Percentiles rank a stretch among this genome's conserved stretches.
Conservation (phyloP, 2,329 filamentous ascomycete genomes). For the Furcasterigmium furcatum region DNA sequence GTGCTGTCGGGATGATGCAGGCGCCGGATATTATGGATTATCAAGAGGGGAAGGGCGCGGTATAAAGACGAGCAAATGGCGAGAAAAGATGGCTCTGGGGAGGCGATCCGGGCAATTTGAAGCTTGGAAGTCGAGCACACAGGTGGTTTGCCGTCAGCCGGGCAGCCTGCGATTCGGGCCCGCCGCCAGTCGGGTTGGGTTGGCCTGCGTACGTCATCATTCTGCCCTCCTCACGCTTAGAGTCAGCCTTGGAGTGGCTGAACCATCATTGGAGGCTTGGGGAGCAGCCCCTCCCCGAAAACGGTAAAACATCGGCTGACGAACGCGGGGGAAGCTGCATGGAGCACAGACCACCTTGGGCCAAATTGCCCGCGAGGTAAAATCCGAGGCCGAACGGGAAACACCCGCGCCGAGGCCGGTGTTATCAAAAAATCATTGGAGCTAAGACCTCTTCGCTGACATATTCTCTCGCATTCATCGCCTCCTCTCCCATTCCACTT, state of each 20-base stretch:
- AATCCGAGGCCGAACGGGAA: not conserved
- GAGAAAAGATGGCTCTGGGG: too few relatives aligned
- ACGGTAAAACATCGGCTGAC: not conserved
- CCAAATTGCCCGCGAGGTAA: too few relatives aligned
- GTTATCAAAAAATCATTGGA: not conserved
- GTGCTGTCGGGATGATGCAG: not conserved
- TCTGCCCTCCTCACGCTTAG: not conserved
- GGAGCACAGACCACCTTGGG: not conserved
- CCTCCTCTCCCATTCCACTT: slow-evolving; percentile 6
- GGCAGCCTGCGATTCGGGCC: too few relatives aligned
- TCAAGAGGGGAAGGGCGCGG: too few relatives aligned
- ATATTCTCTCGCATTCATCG: slow-evolving; percentile 23
- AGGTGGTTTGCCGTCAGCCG: too few relatives aligned
- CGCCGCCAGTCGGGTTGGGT: too few relatives aligned
- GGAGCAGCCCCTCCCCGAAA: not conserved
- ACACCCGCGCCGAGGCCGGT: not conserved
- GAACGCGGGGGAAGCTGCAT: not conserved
- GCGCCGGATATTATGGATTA: not conserved
- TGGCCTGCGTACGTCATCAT: not conserved
- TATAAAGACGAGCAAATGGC: too few relatives aligned
- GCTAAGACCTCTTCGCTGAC: slow-evolving; percentile 17
- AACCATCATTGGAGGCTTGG: not conserved
- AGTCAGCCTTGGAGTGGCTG: not conserved
- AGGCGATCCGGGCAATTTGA: too few relatives aligned
- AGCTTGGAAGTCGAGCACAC: too few relatives aligned